phyloP scores from a whole-genome alignment of 352 stramenopile species.

The Globisporangium irregulare region DNA sequence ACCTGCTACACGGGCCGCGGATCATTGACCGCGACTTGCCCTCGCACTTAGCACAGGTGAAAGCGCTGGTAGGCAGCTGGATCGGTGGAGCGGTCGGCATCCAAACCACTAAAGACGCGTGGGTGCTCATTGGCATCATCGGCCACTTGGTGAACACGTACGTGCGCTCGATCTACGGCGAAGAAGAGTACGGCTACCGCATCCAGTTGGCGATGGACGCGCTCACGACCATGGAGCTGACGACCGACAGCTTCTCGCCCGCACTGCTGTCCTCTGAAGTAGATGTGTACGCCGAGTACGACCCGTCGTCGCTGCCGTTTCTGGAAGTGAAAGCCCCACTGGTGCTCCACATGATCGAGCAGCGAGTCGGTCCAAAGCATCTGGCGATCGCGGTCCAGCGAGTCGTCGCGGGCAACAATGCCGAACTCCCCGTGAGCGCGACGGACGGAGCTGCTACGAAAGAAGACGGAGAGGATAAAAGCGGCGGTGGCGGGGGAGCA shows the following conservation, averaged over 20 bases:
- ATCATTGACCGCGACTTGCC: slow-evolving; percentile 83
- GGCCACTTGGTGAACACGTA: slow-evolving; percentile 83
- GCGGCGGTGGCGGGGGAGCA: slow-evolving; percentile 19
- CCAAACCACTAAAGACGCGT: slow-evolving; percentile 83
- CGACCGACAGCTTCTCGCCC: slow-evolving; percentile 55
- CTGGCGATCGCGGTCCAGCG: slow-evolving; percentile 75
- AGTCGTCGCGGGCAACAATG: slow-evolving; percentile 51
- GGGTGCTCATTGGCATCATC: slow-evolving; percentile 80
- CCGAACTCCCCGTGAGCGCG: slow-evolving; percentile 19
- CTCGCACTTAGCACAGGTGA: slow-evolving; percentile 81
- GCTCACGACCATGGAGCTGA: slow-evolving; percentile 82
- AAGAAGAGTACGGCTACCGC: slow-evolving; percentile 84
- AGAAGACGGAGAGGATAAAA: slow-evolving; percentile 29
- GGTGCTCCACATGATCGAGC: slow-evolving; percentile 88
- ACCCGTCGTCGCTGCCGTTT: slow-evolving; percentile 65
- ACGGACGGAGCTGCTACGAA: slow-evolving; percentile 27
- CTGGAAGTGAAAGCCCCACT: slow-evolving; percentile 80
- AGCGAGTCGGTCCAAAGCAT: slow-evolving; percentile 72
- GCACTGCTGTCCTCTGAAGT: slow-evolving; percentile 72
- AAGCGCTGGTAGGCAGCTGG: slow-evolving; percentile 75
- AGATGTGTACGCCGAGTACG: slow-evolving; percentile 83
- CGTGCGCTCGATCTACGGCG: slow-evolving; percentile 71
- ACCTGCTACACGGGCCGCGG: slow-evolving; percentile 62
- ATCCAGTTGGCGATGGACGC: slow-evolving; percentile 86
- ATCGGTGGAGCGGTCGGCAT: slow-evolving; percentile 76